These are phyloP conservation scores for Stenocarpella maydis DNA, from an alignment of 2,329 filamentous ascomycete genomes.

Conservation along the genomic window DNA sequence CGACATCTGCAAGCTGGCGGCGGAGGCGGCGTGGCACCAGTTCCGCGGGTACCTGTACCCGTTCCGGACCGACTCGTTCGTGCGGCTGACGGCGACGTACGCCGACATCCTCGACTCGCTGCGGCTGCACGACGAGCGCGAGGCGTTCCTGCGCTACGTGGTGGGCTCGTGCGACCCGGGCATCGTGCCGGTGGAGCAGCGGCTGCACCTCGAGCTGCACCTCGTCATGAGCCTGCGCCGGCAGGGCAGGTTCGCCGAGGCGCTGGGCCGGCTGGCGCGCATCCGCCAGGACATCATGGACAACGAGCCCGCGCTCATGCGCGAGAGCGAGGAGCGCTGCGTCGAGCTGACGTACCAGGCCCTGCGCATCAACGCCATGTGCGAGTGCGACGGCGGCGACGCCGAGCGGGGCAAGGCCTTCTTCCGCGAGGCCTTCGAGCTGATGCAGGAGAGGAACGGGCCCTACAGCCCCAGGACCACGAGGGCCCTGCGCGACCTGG, in stretches of 20 bases:
- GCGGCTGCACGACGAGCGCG: slow-evolving; percentile 21
- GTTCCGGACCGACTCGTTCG: neutral
- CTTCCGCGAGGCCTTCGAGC: slow-evolving; percentile 25
- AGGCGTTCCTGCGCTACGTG: slow-evolving; percentile 16
- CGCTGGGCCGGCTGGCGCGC: slow-evolving; percentile 7
- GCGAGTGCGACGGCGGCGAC: slow-evolving; percentile 26
- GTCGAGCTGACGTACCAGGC: slow-evolving; percentile 31
- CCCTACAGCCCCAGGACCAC: slow-evolving; percentile 23
- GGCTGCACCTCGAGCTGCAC: slow-evolving; percentile 29
- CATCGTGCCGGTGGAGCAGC: slow-evolving; percentile 1
- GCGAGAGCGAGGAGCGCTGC: slow-evolving; percentile 14
- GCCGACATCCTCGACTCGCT: slow-evolving; percentile 30
- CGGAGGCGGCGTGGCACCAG: slow-evolving; percentile 28
- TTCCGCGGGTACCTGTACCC: slow-evolving; percentile 20
- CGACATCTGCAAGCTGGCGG: slow-evolving; percentile 20
- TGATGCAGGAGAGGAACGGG: slow-evolving; percentile 28
- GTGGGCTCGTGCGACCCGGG: neutral
- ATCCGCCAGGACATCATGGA: slow-evolving; percentile 19
- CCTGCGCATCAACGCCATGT: slow-evolving; percentile 27
- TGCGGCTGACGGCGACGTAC: slow-evolving; percentile 20
- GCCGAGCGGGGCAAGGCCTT: neutral
- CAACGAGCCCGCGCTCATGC: slow-evolving; percentile 13
- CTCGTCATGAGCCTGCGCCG: slow-evolving; percentile 28
- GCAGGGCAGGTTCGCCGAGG: slow-evolving; percentile 26
- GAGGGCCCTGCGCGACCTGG: slow-evolving; percentile 21